Evolutionary conservation across 148 eudicot species (phyloP).

Genomic region (Silene conica): DNA sequence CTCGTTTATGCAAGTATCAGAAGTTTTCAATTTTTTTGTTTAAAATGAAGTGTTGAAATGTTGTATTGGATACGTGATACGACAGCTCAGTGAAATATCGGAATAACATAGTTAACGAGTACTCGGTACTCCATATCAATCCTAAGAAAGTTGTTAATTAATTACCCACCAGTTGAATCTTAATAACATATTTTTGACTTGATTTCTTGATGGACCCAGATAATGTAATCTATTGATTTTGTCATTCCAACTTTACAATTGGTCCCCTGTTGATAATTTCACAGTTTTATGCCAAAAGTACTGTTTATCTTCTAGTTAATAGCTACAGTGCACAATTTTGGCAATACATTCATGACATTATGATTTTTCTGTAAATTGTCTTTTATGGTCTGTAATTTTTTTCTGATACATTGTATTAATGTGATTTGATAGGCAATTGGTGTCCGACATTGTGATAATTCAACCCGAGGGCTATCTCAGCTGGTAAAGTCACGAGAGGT

Average conservation of each 20-base stretch:
- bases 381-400: background rate
- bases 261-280: background rate
- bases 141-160: constrained; percentile 5
- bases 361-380: constrained; percentile 5
- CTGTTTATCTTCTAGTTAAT: background rate
- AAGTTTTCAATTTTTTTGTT: no score
- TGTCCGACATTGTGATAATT: background rate
- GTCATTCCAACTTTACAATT: constrained; percentile 4
- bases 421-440: background rate
- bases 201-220: constrained; percentile 26
- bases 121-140: no score
- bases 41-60: no score
- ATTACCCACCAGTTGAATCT: constrained; percentile 20
- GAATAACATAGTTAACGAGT: background rate
- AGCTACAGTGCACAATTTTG: background rate
- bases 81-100: no score
- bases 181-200: constrained; percentile 15
- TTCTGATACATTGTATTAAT: background rate
- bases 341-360: background rate
- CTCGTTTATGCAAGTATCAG: no score
- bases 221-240: constrained; percentile 21
- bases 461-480: background rate
- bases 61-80: no score
- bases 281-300: background rate
- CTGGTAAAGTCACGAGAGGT: background rate